Conservation (phyloP, 2,329 filamentous ascomycete genomes). For the Zasmidium citrigriseum region DNA sequence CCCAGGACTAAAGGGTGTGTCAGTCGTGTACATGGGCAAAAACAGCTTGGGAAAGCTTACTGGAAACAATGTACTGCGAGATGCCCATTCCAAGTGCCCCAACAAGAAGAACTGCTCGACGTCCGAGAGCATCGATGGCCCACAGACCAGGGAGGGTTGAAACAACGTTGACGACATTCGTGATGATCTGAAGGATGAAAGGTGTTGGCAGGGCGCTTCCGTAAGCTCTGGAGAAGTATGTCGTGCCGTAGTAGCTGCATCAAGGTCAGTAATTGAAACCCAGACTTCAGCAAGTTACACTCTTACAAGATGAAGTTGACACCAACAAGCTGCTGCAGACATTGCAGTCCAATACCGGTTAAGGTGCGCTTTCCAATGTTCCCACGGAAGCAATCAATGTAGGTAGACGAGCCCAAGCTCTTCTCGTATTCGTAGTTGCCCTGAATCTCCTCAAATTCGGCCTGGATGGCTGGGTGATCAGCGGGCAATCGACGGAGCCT, state of each 20-base stretch:
- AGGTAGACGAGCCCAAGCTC: conserved; percentile 59
- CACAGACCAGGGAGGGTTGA: conserved; percentile 67
- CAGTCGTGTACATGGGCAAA: no score
- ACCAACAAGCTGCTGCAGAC: conserved; percentile 73
- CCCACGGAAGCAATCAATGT: conserved; percentile 62
- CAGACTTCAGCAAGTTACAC: no score
- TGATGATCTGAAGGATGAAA: conserved; percentile 10
- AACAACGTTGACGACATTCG: conserved; percentile 68
- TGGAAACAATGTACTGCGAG: conserved; percentile 50
- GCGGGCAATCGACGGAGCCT: conserved; percentile 68
- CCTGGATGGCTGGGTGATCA: conserved; percentile 60
- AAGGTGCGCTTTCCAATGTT: conserved; percentile 68
- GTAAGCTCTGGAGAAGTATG: conserved; percentile 57
- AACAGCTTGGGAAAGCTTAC: neutral
- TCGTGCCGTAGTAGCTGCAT: conserved; percentile 71
- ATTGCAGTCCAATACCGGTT: conserved; percentile 72
- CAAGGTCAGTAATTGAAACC: conserved; percentile 49
- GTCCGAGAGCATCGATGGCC: conserved; percentile 68
- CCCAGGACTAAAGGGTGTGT: conserved; percentile 38
- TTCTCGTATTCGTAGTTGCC: conserved; percentile 86
- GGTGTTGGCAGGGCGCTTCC: conserved; percentile 22
- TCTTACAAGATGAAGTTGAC: conserved; percentile 24
- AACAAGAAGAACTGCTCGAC: conserved; percentile 69
- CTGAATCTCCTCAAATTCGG: conserved; percentile 78
- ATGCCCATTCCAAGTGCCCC: conserved; percentile 72